These are phyloP conservation scores for Cornus florida DNA, from an alignment of 148 eudicot genomes.

Conservation along the genomic window DNA sequence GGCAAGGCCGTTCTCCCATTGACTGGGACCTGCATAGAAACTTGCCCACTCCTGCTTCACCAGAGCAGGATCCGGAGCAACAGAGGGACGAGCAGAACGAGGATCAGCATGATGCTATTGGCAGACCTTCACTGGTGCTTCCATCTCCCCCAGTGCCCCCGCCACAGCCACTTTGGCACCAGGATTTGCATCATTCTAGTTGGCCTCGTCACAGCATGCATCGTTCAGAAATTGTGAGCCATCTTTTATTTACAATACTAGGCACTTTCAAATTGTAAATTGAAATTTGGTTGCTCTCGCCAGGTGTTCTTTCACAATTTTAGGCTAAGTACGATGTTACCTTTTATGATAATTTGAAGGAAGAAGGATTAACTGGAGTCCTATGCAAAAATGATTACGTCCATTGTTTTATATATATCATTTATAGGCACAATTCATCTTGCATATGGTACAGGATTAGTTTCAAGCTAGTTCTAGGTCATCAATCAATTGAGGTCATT, in stretches of 20 bases:
- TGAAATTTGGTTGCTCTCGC: not conserved
- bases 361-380: not conserved
- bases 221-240: constrained; percentile 79
- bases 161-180: constrained; percentile 92
- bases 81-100: constrained; percentile 60
- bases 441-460: not conserved
- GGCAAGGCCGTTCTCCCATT: constrained; percentile 74
- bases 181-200: constrained; percentile 67
- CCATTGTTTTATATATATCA: not conserved
- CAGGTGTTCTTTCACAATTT: not conserved
- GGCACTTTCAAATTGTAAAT: not conserved
- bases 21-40: constrained; percentile 94
- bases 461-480: not conserved
- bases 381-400: not conserved
- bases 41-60: constrained; percentile 57
- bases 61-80: constrained; percentile 54
- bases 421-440: not conserved
- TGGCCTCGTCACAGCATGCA: constrained; percentile 88
- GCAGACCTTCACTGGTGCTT: constrained; percentile 58
- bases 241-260: not conserved
- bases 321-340: not conserved
- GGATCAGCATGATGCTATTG: constrained; percentile 42
- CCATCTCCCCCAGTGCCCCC: constrained; percentile 96
- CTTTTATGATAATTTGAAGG: not conserved
- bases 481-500: not conserved